Base-by-base conservation (phyloP, 805 yeast genomes). In the Candida succiphila region DNA sequence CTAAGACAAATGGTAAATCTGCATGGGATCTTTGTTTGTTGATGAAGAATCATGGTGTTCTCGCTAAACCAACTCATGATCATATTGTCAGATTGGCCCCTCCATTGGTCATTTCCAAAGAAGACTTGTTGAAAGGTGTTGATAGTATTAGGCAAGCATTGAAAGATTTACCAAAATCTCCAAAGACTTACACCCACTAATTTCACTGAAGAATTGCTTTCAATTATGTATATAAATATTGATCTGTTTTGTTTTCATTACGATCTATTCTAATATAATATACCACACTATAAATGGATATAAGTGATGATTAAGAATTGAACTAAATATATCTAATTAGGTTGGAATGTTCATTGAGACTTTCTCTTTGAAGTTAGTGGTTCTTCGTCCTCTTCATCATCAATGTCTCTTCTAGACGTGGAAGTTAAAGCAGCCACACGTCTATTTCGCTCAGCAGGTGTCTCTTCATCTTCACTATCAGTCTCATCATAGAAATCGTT, bases 11-110 rank as follows among this genome's bases (percentile, higher is more conserved):
- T 51, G 96, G 95, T 39, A 77, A 88, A 58, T 69, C 92, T 20
- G 96, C 97, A 4, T 89, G 97, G 97, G 96, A 89, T 54, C 67
- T 89, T 44, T 89, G 97, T 63, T 56, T 89, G 48, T 61, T 84
- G 48, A 80, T 89, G 92, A 86, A 83, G 60, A 76, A 83, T 35
- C 65, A 75, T 40, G 97, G 97, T 38, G 81, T 89, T 13, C 67
- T 88, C 51, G 96, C 97, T 42, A 89, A 88, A 63, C 97, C 96
- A 44, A 88, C 97, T 2, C 97, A 89, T 56, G 95, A 87, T 48
- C 81, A 87, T 58, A 88, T 89, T 49, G 88, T 89, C 54, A 80
- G 97, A 67, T 68, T 89, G 56, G 96, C 97, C 9, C 97, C 97
- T 37, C 96, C 97, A 17, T 67, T 89, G 56, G 94, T 87, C 27